Evolutionary conservation across 2,329 filamentous ascomycete genomes (phyloP).

Genomic region (Paracoccidioides lutzii): DNA sequence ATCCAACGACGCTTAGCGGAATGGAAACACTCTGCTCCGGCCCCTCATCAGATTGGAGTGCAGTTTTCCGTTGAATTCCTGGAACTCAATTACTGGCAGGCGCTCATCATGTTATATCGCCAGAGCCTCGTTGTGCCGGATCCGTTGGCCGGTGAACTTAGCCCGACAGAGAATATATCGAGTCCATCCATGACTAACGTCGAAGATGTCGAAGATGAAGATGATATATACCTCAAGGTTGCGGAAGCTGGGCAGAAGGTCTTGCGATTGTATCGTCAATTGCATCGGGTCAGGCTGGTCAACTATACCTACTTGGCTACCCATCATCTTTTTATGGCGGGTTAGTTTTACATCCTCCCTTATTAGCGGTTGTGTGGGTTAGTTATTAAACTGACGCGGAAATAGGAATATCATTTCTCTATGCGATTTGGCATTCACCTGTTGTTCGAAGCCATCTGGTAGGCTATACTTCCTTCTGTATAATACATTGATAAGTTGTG

Average conservation of each 20-base stretch:
- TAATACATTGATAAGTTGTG: not conserved
- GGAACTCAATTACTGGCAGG: constrained; percentile 95
- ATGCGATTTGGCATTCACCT: constrained; percentile 93
- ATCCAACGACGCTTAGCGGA: constrained; percentile 71
- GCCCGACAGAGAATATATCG: constrained; percentile 44
- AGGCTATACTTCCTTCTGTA: constrained; percentile 28
- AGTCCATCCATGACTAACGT: constrained; percentile 39
- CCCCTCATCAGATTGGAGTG: constrained; percentile 67
- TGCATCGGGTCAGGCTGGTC: constrained; percentile 76
- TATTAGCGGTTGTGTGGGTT: not conserved
- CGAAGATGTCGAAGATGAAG: constrained; percentile 55
- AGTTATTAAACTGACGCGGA: not conserved
- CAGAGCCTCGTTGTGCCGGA: constrained; percentile 79
- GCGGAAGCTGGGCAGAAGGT: constrained; percentile 92
- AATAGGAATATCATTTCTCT: constrained; percentile 72
- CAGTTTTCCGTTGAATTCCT: constrained; percentile 81
- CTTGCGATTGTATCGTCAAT: constrained; percentile 73
- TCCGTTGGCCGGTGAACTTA: constrained; percentile 67
- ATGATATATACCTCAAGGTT: constrained; percentile 84
- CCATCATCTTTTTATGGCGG: constrained; percentile 94
- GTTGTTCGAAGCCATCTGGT: constrained; percentile 75
- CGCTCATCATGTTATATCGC: constrained; percentile 87
- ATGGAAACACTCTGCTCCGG: constrained; percentile 77
- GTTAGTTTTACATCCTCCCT: constrained; percentile 33
- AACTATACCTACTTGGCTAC: constrained; percentile 95